Base-by-base conservation (phyloP, 331 rosid genomes). In the Malus hybrid region DNA sequence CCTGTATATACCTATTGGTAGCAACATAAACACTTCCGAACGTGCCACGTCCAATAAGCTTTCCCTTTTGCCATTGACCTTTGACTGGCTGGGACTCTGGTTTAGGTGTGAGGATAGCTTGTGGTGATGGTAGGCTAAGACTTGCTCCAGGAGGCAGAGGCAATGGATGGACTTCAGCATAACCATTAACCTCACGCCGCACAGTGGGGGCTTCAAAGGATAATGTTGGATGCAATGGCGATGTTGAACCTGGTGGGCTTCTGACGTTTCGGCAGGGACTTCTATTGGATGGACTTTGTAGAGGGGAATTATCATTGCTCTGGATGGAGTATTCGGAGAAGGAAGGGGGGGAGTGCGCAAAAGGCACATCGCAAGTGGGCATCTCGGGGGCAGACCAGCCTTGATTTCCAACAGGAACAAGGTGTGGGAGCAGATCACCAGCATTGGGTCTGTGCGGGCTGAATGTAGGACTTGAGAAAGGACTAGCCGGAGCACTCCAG, bases 21-120 rank as follows among this genome's bases (percentile, higher is more conserved):
- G 97, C 98, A 80, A 82, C 97, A 80, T 85, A 93, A 75, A 93
- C 97, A 74, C 93, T 84, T 74, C 98, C 98, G 73, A 93, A 93
- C 26, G 98, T 93, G 81, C 98, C 98, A 2, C 98, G 88, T 15
- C 98, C 98, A 52, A 93, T 91, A 61, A 91, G 93, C 83, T 93
- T 93, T 14, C 98, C 98, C 74, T 91, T 93, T 77, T 89, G 86
- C 98, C 98, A 93, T 68, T 93, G 92, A 77, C 83, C 78, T 78
- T 88, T 87, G 86, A 89, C 82, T 6, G 89, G 80, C 72, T 80
- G 22, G 12, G 85, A 52, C 70, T 92, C 99, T 12, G 76, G 63
- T 81, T 83, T 91, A 22, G 82, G 50, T 44, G 70, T 70, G 28
- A 80, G 79, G 53, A 62, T 57, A 62, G 84, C 16, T 67, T 91